A percentile compares a stretch with the other conserved stretches of the same genome.
phyloP scores from a whole-genome alignment of 371 early-diverging fungal genomes.

The Actinomortierella ambigua region DNA sequence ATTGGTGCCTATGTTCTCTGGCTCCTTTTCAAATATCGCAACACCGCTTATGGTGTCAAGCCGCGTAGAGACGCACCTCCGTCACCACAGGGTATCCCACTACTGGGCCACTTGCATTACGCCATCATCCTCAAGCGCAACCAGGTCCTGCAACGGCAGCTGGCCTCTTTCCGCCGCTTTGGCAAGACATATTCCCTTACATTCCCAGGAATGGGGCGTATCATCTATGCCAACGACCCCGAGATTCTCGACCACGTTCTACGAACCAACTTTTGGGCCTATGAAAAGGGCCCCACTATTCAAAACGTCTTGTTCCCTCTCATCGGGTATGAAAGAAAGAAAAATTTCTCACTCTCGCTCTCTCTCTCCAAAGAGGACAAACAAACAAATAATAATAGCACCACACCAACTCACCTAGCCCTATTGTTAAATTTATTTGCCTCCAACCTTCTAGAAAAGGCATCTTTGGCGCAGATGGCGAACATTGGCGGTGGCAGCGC shows the following conservation, averaged over 20 bases:
- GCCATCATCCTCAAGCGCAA: conserved; percentile 11
- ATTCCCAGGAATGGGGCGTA: conserved; percentile 18
- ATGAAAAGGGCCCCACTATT: conserved; percentile 33
- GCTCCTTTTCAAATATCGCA: conserved; percentile 35
- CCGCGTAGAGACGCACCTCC: conserved; percentile 22
- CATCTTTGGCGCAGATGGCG: conserved; percentile 69
- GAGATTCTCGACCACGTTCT: conserved; percentile 28
- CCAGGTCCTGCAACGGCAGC: conserved; percentile 15
- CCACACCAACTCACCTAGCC: no score
- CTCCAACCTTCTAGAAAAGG: conserved; percentile 35
- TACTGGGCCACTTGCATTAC: conserved; percentile 26
- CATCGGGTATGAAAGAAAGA: conserved; percentile 16
- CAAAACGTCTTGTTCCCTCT: conserved; percentile 14
- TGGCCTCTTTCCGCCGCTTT: conserved; percentile 5
- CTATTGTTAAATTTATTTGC: conserved; percentile 6
- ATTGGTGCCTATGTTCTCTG: conserved; percentile 27
- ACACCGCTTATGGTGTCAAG: conserved; percentile 16
- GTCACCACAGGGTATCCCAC: conserved; percentile 17
- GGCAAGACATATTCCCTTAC: conserved; percentile 22
- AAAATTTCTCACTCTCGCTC: no score
- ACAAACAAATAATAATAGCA: no score
- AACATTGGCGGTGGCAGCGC: conserved; percentile 52
- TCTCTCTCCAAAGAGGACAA: no score
- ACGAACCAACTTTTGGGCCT: conserved; percentile 37
- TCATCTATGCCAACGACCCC: conserved; percentile 20